A percentile compares a stretch with the other conserved stretches of the same genome.
phyloP scores from a whole-genome alignment of 768 basidiomycete species.

The Suillus bovinus region DNA sequence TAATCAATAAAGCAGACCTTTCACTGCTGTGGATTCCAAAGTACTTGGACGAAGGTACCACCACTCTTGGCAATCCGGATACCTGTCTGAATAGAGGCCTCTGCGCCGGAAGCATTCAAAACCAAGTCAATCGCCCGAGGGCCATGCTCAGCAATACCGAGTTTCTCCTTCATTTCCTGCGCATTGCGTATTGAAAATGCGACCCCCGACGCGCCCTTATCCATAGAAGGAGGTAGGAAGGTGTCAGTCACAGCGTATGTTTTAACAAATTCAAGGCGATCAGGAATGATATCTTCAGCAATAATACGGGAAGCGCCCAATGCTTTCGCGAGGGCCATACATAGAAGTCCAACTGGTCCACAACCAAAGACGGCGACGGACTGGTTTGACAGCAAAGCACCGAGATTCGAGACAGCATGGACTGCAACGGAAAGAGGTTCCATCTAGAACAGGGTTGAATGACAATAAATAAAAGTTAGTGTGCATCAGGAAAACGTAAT shows the following conservation, averaged over 20 bases:
- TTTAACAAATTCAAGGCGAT: conserved; percentile 85
- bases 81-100: conserved; percentile 88
- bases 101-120: conserved; percentile 90
- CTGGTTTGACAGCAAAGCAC: conserved; percentile 68
- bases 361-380: conserved; percentile 88
- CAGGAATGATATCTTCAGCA: conserved; percentile 75
- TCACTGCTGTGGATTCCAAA: conserved; percentile 9
- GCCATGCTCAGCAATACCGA: conserved; percentile 74
- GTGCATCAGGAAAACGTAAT: too few relatives aligned
- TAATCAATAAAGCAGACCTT: neutral
- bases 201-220: conserved; percentile 63
- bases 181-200: conserved; percentile 77
- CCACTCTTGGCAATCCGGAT: conserved; percentile 74
- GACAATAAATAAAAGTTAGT: neutral
- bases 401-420: conserved; percentile 82
- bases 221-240: conserved; percentile 58
- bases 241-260: conserved; percentile 78
- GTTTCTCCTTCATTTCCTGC: conserved; percentile 57
- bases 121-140: conserved; percentile 76
- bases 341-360: conserved; percentile 85
- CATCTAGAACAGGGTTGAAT: conserved; percentile 52
- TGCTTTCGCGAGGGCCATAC: conserved; percentile 96
- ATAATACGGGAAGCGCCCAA: conserved; percentile 82
- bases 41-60: conserved; percentile 71
- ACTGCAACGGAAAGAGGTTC: conserved; percentile 93